Evolutionary conservation across 176 grass and related monocot genomes (phyloP).

Genomic region (Echinochloa phyllopogon): DNA sequence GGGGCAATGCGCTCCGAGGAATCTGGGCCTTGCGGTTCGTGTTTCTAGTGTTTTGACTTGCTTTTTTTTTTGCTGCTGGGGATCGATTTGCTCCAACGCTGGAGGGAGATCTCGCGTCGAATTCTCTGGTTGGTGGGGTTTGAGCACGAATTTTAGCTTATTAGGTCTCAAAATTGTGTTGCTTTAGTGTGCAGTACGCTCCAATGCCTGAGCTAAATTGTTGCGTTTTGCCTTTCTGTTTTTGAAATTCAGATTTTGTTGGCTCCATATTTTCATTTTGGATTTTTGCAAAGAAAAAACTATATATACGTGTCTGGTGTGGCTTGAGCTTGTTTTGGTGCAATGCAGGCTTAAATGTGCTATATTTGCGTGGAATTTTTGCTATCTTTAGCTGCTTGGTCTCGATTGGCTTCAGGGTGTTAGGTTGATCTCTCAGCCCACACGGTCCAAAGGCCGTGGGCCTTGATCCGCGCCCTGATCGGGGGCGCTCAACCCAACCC

Average conservation of each 20-base stretch:
- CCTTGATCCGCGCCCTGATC: too few relatives aligned
- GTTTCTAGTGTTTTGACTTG: neutral
- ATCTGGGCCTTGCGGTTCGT: neutral
- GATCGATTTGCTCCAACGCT: neutral
- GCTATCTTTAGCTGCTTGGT: slow-evolving; percentile 17
- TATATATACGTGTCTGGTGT: neutral
- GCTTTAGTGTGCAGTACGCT: neutral
- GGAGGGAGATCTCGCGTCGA: slow-evolving; percentile 40
- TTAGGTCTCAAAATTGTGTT: neutral
- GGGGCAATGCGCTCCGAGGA: slow-evolving; percentile 35
- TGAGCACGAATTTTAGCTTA: slow-evolving; percentile 19
- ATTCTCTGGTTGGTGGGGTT: neutral
- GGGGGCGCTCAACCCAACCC: too few relatives aligned
- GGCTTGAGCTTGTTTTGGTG: slow-evolving; percentile 7
- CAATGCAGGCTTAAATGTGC: slow-evolving; percentile 36
- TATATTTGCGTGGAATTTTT: neutral
- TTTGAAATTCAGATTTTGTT: slow-evolving; percentile 19
- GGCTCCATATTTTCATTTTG: neutral
- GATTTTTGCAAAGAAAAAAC: neutral
- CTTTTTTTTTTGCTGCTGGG: neutral
- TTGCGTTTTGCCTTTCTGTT: neutral
- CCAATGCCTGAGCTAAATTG: neutral
- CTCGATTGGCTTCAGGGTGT: neutral
- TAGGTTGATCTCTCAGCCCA: too few relatives aligned
- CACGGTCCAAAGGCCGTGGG: too few relatives aligned